Base-by-base conservation (phyloP, 441 rosid genomes). In the Raphanus hybrid region DNA sequence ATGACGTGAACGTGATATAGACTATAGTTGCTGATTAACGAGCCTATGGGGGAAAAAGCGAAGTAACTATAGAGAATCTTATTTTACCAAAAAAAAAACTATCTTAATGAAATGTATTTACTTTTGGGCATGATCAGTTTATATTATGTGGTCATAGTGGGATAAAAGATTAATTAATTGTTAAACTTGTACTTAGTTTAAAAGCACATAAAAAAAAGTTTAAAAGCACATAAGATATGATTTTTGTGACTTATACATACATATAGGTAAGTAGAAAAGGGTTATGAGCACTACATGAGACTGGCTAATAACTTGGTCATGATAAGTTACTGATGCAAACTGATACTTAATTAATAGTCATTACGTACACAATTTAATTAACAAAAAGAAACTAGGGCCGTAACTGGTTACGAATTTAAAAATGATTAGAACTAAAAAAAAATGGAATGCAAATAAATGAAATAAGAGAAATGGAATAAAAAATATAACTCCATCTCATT, bases 311-410 rank as follows among this genome's bases (percentile, higher is more conserved):
- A 29, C 6, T 63, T 69, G 45, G 16, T 63, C 20, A 69, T 23
- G 45, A 48, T 61, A 43, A 61, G n/a, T 48, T 10, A 62, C 37
- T 76, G 16, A 15, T 15, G 59, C 14, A 70, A 75, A 75, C 26
- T 10, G 50, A 67, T 65, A 23, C 26, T 23, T 23, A 23, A 52
- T n/a, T 20, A 2, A 14, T 18, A 5, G 35, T n/a, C 65, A 29
- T 14, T 6, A 57, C 10, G 6, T 12, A 75, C 2, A 18, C 8
- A 59, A 7, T 14, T 41, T 58, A 54, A 2, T 15, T 4, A 63
- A 32, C 3, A 70, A 3, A 27, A 15, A 4, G 5, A 65, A 12
- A n/a, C 6, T 10, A 39, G 26, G 26, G 26, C 26, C 26, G 26
- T 23, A 23, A 23, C 26, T 23, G 26, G 26, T 23, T 23, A 23